Percentiles rank a stretch among this genome's conserved stretches.
phyloP scores from a whole-genome alignment of 805 yeast species.

The Phaffomyces antillensis region DNA sequence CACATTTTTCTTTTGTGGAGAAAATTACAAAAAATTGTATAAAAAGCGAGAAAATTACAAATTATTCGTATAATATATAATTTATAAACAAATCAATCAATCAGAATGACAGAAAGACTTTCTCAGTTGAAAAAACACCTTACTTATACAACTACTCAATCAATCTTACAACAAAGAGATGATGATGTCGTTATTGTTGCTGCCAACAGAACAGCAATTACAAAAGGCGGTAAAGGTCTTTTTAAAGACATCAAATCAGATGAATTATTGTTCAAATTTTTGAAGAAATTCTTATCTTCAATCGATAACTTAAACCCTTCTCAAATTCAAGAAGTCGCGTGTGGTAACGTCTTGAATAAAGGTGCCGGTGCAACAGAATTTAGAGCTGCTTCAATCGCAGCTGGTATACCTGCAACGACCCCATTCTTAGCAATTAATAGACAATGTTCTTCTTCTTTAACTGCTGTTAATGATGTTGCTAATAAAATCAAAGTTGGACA shows the following conservation, averaged over 20 bases:
- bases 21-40: neutral
- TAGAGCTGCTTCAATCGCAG: constrained; percentile 84
- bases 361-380: constrained; percentile 96
- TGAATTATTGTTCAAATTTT: constrained; percentile 61
- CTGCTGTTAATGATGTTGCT: constrained; percentile 86
- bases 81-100: neutral
- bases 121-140: constrained; percentile 29
- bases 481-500: constrained; percentile 83
- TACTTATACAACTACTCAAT: constrained; percentile 4
- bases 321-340: constrained; percentile 74
- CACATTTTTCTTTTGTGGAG: constrained; percentile 1
- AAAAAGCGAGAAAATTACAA: neutral
- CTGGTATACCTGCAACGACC: constrained; percentile 77
- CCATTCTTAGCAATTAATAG: constrained; percentile 84
- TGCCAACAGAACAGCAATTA: constrained; percentile 86
- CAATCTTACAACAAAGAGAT: constrained; percentile 10
- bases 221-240: constrained; percentile 81
- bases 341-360: constrained; percentile 86
- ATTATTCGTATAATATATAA: too few species aligned
- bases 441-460: constrained; percentile 91
- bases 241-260: constrained; percentile 82
- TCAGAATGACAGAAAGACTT: constrained; percentile 24
- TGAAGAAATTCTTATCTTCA: constrained; percentile 52
- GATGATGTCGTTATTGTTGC: constrained; percentile 88
- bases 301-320: constrained; percentile 40